Conservation (phyloP, 805 yeast genomes). For the Saccharomycopsis fibuligera region DNA sequence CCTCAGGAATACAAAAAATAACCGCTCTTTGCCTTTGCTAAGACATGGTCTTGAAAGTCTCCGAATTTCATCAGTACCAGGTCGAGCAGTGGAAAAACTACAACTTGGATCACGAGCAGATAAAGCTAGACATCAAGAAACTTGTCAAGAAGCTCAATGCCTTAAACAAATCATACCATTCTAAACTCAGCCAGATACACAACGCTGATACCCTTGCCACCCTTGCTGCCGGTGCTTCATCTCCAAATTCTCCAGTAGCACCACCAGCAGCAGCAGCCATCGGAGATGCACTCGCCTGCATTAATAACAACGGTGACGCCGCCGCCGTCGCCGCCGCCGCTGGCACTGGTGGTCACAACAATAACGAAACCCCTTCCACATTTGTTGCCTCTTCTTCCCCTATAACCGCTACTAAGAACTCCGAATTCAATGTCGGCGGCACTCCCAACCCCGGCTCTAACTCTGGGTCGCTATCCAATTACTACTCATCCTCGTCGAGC, state of each 20-base stretch:
- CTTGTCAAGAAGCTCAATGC: constrained; percentile 5
- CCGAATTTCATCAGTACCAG: not conserved
- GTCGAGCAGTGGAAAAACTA: constrained; percentile 13
- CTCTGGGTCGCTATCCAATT: no score
- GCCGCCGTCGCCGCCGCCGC: not conserved
- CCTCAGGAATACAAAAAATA: no score
- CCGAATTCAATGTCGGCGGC: not conserved
- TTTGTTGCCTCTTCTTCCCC: not conserved
- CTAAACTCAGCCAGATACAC: not conserved
- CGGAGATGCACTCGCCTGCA: not conserved
- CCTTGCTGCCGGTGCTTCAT: not conserved
- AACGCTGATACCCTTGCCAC: not conserved
- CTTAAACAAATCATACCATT: not conserved
- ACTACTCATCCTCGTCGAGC: not conserved
- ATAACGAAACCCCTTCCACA: not conserved
- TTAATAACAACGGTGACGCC: not conserved
- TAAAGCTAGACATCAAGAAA: constrained; percentile 13
- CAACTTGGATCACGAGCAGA: constrained; percentile 10
- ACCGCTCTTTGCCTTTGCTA: no score
- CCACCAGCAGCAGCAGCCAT: not conserved
- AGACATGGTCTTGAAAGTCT: not conserved
- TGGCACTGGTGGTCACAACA: not conserved
- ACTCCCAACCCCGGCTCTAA: no score
- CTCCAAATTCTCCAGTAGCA: not conserved
- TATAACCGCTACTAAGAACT: not conserved